Conservation (phyloP, 2,329 filamentous ascomycete genomes). For the Sporothrix euskadiensis region DNA sequence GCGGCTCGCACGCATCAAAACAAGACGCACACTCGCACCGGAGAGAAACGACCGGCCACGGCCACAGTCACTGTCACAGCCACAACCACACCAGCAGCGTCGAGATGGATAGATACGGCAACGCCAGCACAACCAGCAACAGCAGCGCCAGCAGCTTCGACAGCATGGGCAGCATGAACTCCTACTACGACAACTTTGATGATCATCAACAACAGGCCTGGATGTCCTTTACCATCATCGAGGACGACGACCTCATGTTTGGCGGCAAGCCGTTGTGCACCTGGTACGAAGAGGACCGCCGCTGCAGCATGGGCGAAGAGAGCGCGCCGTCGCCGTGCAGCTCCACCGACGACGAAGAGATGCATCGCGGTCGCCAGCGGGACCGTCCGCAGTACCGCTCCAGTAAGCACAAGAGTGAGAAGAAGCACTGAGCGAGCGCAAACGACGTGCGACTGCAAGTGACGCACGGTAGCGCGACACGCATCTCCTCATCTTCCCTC, state of each 20-base stretch:
- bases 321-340: slow-evolving; percentile 29
- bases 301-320: slow-evolving; percentile 42
- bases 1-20: slow-evolving; percentile 1
- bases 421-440: neutral
- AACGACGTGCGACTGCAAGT: too few relatives aligned
- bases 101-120: slow-evolving; percentile 14
- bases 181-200: neutral
- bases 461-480: neutral
- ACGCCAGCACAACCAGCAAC: slow-evolving; percentile 5
- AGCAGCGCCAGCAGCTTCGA: neutral
- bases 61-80: neutral
- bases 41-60: too few relatives aligned
- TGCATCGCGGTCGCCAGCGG: slow-evolving; percentile 45
- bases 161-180: neutral
- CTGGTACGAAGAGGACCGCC: slow-evolving; percentile 62
- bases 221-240: slow-evolving; percentile 58
- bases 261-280: slow-evolving; percentile 60
- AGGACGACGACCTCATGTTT: slow-evolving; percentile 62
- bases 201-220: slow-evolving; percentile 40
- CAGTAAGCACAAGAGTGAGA: slow-evolving; percentile 1
- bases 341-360: slow-evolving; percentile 42
- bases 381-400: slow-evolving; percentile 30
- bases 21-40: neutral
- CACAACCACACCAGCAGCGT: neutral
- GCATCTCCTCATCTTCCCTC: neutral